Conservation (phyloP, 2,329 filamentous ascomycete genomes). For the Chalara sp. region DNA sequence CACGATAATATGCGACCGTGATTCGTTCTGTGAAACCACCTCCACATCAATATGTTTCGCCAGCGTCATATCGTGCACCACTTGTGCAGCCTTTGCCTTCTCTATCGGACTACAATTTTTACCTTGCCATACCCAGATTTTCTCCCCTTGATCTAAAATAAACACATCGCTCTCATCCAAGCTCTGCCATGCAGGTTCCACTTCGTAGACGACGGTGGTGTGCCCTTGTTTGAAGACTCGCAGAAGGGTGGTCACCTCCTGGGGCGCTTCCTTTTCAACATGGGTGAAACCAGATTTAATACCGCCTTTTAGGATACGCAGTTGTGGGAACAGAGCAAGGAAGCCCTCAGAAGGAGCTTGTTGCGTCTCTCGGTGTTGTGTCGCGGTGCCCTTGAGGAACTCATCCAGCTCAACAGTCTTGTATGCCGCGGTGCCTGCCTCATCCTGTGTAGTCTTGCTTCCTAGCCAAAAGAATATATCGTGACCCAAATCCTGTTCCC, state of each 20-base stretch:
- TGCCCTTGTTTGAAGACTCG: slow-evolving; percentile 53
- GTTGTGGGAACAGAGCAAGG: slow-evolving; percentile 49
- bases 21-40: slow-evolving; percentile 55
- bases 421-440: slow-evolving; percentile 62
- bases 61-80: slow-evolving; percentile 57
- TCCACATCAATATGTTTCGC: slow-evolving; percentile 60
- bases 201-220: slow-evolving; percentile 54
- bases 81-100: slow-evolving; percentile 60
- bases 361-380: slow-evolving; percentile 60
- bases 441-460: slow-evolving; percentile 57
- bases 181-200: slow-evolving; percentile 53
- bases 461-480: slow-evolving; percentile 55
- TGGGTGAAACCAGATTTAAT: slow-evolving; percentile 57
- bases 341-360: slow-evolving; percentile 43
- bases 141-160: slow-evolving; percentile 52
- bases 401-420: slow-evolving; percentile 67
- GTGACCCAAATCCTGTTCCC: slow-evolving; percentile 44
- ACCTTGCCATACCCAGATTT: slow-evolving; percentile 68
- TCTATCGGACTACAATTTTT: slow-evolving; percentile 60
- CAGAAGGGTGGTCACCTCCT: slow-evolving; percentile 45
- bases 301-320: slow-evolving; percentile 55
- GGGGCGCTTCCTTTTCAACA: slow-evolving; percentile 41
- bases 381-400: slow-evolving; percentile 53
- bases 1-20: slow-evolving; percentile 46
- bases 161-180: slow-evolving; percentile 63